Evolutionary conservation across 2,329 filamentous ascomycete species (phyloP).

Genomic region (Pestalotiopsis sp.): DNA sequence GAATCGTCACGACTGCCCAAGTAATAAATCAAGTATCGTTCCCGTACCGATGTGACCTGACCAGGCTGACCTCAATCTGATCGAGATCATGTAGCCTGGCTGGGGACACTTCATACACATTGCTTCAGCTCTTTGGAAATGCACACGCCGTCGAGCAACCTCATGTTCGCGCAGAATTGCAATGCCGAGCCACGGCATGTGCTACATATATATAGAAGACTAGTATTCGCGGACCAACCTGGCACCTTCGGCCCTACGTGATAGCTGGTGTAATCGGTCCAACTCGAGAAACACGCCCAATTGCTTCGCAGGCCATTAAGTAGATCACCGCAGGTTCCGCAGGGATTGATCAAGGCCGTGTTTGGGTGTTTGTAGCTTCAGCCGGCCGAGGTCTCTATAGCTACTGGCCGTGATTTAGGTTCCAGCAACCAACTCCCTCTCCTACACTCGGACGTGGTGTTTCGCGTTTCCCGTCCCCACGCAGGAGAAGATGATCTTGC

Average conservation of each 20-base stretch:
- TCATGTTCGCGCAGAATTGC: too few relatives aligned
- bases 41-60: constrained; percentile 2
- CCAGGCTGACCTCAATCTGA: background rate
- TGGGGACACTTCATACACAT: background rate
- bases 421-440: background rate
- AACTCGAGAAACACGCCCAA: too few relatives aligned
- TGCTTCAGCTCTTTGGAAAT: background rate
- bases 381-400: background rate
- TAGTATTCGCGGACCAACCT: background rate
- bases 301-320: too few relatives aligned
- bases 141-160: too few relatives aligned
- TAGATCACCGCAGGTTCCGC: too few relatives aligned
- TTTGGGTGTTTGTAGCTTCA: background rate
- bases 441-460: background rate
- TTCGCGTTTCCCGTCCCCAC: background rate
- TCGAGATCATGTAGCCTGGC: background rate
- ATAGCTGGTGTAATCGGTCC: background rate
- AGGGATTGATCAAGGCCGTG: too few relatives aligned
- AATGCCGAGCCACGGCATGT: too few relatives aligned
- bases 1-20: constrained; percentile 1
- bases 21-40: background rate
- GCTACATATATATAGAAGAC: background rate
- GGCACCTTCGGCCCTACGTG: background rate
- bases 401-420: background rate
- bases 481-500: background rate